A percentile compares a stretch with the other conserved stretches of the same genome.
Conservation (phyloP, 164 flowering plant genomes). For the Vitis cinerea region DNA sequence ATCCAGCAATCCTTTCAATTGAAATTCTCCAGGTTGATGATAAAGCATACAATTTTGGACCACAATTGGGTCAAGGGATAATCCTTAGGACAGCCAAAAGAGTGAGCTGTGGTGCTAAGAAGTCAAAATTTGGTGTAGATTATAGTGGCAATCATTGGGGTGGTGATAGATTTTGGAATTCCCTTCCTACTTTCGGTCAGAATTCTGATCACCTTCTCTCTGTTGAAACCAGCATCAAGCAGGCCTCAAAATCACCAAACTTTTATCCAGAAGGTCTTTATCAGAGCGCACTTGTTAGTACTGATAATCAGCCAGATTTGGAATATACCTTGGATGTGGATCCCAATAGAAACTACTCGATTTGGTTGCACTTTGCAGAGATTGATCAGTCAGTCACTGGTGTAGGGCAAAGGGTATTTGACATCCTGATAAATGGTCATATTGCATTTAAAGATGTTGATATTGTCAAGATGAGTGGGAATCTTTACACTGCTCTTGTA, state of each 20-base stretch:
- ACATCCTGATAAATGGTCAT: conserved; percentile 84
- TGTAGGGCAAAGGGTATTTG: conserved; percentile 77
- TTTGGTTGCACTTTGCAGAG: conserved; percentile 98
- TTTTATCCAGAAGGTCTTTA: conserved; percentile 85
- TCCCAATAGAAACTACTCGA: conserved; percentile 82
- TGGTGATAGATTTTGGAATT: conserved; percentile 90
- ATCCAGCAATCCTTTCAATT: conserved; percentile 84
- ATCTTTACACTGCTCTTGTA: conserved; percentile 61
- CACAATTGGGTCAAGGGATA: conserved; percentile 54
- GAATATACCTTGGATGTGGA: conserved; percentile 76
- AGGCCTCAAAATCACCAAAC: conserved; percentile 67
- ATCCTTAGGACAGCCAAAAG: conserved; percentile 73
- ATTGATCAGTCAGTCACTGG: conserved; percentile 58
- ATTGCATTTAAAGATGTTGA: conserved; percentile 65
- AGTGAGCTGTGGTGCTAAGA: conserved; percentile 57
- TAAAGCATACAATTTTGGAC: conserved; percentile 66
- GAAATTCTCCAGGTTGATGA: conserved; percentile 90
- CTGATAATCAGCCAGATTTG: conserved; percentile 61
- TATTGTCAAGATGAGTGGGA: conserved; percentile 63
- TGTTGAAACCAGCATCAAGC: conserved; percentile 44
- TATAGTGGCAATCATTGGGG: conserved; percentile 78
- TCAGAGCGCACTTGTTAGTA: conserved; percentile 66
- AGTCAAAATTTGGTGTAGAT: conserved; percentile 72
- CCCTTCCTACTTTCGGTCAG: conserved; percentile 48
- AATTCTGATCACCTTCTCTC: conserved; percentile 46